Base-by-base conservation (phyloP, 768 basidiomycete genomes). In the Calocera viscosa region DNA sequence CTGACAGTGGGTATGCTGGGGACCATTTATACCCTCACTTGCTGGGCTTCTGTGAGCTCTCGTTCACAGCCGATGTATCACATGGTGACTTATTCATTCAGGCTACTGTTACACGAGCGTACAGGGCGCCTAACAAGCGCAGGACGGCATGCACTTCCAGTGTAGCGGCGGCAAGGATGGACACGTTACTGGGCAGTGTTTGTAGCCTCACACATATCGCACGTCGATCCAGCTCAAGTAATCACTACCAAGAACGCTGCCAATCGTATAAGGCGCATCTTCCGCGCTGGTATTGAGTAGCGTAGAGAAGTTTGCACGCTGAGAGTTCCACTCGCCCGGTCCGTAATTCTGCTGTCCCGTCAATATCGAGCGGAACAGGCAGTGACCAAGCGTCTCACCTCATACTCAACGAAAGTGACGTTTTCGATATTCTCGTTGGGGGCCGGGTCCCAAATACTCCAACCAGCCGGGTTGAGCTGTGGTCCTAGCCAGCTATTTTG, bases 361-460 rank as follows among this genome's bases (percentile, higher is more conserved):
- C 5, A 32, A 16, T 26, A 47, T 5, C 14, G 43, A 17, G 43
- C 43, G 5, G 5, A 47, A 17, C 7, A 47, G 43, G 43, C 24
- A 19, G 19, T 19, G 43, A 3, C 19, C 5, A 19, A 24, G 8
- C 16, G 5, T 17, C 43, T 47, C 30, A 60, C 53, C 53, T 60
- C 8, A 26, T 60, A 60, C 53, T 60, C 53, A 16, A 60, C 53
- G 22, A 60, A 60, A 5, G 53, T 60, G 10, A 60, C 53, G 19
- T 60, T 11, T 7, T 60, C 53, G 30, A 60, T 60, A 26, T 60
- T 60, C 53, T 60, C 53, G 26, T 60, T 60, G 10, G 53, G 53
- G 10, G 53, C 14, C 3, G 53, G 53, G 30, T 60, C 53, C 53
- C 53, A 60, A 26, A 60, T 19, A 19, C 53, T 60, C 53, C 53